Percentiles rank a stretch among this genome's conserved stretches.
Evolutionary conservation across 1,139 yeast genomes (phyloP).

Genomic region (Debaryomyces sp.): DNA sequence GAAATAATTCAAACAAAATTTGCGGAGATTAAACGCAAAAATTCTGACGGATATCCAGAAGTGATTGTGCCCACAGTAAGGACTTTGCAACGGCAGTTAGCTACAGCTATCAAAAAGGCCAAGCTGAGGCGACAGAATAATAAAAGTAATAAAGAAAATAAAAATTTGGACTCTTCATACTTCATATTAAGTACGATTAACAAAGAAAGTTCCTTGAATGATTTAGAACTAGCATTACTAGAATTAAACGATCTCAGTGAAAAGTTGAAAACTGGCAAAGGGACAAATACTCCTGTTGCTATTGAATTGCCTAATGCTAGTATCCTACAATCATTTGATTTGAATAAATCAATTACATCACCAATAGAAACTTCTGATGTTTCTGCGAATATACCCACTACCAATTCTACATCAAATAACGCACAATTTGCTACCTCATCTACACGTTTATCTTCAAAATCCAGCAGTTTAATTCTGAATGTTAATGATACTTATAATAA

Average conservation of each 20-base stretch:
- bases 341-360: slow-evolving; percentile 3
- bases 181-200: slow-evolving; percentile 19
- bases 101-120: slow-evolving; percentile 38
- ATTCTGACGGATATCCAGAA: slow-evolving; percentile 10
- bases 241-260: slow-evolving; percentile 38
- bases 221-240: slow-evolving; percentile 32
- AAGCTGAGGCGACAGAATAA: slow-evolving; percentile 14
- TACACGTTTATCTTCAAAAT: neutral
- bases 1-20: slow-evolving; percentile 32
- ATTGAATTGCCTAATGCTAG: slow-evolving; percentile 1
- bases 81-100: slow-evolving; percentile 40
- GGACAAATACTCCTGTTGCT: slow-evolving; percentile 18
- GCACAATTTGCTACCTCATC: neutral
- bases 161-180: slow-evolving; percentile 1
- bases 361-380: slow-evolving; percentile 1
- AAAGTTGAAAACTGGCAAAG: slow-evolving; percentile 31
- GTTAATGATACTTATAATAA: slow-evolving; percentile 1
- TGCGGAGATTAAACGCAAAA: slow-evolving; percentile 20
- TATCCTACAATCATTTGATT: slow-evolving; percentile 1
- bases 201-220: slow-evolving; percentile 23
- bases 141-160: neutral
- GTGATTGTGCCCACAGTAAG: slow-evolving; percentile 37
- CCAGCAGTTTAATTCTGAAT: neutral
- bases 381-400: neutral
- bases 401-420: neutral